These are phyloP conservation scores for Diaporthe humulicola DNA, from an alignment of 2,329 filamentous ascomycete genomes.

Conservation along the genomic window DNA sequence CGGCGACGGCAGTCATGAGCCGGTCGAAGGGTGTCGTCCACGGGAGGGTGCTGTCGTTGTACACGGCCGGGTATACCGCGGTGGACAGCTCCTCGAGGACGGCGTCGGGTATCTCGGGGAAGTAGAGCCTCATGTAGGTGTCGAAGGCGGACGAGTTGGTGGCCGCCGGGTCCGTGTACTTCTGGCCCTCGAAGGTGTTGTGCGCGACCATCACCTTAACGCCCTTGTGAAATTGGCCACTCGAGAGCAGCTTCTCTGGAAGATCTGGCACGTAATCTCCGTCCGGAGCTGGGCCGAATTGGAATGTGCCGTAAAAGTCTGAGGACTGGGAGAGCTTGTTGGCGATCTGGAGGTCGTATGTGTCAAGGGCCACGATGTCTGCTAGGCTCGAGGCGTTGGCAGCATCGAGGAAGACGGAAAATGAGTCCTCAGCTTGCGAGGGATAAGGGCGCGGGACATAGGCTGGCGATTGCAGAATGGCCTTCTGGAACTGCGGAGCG, in stretches of 20 bases:
- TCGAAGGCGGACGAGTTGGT: constrained; percentile 32
- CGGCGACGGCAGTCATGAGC: constrained; percentile 20
- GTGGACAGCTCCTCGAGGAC: constrained; percentile 8
- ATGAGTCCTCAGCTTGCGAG: constrained; percentile 30
- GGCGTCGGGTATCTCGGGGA: constrained; percentile 15
- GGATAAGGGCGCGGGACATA: constrained; percentile 26
- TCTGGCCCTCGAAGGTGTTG: constrained; percentile 34
- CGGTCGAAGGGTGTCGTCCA: constrained; percentile 31
- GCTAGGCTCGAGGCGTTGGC: constrained; percentile 27
- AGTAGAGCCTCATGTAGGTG: constrained; percentile 26
- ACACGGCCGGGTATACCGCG: constrained; percentile 26
- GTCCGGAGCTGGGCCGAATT: constrained; percentile 31
- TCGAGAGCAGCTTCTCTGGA: constrained; percentile 27
- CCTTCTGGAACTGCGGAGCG: constrained; percentile 33
- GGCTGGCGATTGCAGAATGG: constrained; percentile 33
- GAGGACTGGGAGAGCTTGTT: constrained; percentile 32
- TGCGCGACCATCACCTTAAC: constrained; percentile 36
- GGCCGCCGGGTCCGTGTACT: constrained; percentile 27
- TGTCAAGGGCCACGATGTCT: constrained; percentile 18
- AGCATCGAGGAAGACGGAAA: constrained; percentile 5
- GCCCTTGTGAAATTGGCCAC: constrained; percentile 26
- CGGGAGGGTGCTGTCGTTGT: constrained; percentile 24
- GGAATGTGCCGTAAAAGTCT: constrained; percentile 23
- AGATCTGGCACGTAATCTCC: constrained; percentile 25
- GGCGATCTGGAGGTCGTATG: constrained; percentile 26